phyloP scores from a whole-genome alignment of 2,329 filamentous ascomycete species.

The Diplocarpon mali region DNA sequence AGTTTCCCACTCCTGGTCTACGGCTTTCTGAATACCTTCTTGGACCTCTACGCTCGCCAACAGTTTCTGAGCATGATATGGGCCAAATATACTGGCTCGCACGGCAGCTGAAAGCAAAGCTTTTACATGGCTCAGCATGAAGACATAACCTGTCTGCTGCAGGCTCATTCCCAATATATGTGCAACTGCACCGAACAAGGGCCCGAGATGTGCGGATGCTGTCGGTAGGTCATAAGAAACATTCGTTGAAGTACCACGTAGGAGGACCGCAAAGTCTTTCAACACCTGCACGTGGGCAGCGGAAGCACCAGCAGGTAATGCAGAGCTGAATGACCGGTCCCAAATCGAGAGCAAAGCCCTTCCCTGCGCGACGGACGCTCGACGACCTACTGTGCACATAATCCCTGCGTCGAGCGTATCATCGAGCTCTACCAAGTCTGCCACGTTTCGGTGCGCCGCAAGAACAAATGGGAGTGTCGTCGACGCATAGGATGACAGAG shows the following conservation, averaged over 20 bases:
- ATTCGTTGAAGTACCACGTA: constrained; percentile 18
- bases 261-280: constrained; percentile 20
- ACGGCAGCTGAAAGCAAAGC: constrained; percentile 68
- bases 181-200: constrained; percentile 58
- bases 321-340: constrained; percentile 54
- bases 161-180: constrained; percentile 47
- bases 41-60: constrained; percentile 52
- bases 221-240: constrained; percentile 27
- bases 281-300: constrained; percentile 17
- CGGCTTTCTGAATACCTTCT: constrained; percentile 42
- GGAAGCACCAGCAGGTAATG: constrained; percentile 24
- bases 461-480: constrained; percentile 67
- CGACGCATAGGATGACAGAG: constrained; percentile 58
- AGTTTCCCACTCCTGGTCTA: constrained; percentile 49
- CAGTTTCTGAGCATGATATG: constrained; percentile 67
- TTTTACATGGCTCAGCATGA: constrained; percentile 66
- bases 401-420: constrained; percentile 68
- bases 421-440: constrained; percentile 46
- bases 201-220: constrained; percentile 55
- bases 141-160: constrained; percentile 60
- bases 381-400: constrained; percentile 66
- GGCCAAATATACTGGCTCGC: constrained; percentile 65
- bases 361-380: constrained; percentile 66
- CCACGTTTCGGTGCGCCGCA: constrained; percentile 48
- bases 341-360: constrained; percentile 64